Evolutionary conservation across 129 eudicot species (phyloP), one percentile per base, ranked within the genome.

Genomic region (Calendula officinalis): DNA sequence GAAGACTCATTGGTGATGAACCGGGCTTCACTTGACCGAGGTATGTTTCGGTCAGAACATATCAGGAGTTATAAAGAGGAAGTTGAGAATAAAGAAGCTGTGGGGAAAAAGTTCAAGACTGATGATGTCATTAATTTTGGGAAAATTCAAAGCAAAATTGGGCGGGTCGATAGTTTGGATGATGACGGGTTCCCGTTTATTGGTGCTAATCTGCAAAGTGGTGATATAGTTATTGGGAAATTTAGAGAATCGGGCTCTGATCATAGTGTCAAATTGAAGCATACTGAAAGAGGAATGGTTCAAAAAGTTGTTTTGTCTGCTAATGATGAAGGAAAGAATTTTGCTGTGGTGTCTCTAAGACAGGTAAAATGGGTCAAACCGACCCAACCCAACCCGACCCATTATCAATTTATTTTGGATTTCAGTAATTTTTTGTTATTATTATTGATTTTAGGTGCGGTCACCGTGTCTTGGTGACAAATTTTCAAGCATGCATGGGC

Each of bases 401-500:
- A 2, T 22, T 22, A 22, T 22, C 30, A 22, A 22, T 22, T 22
- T 22, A 22, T 22, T 22, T 22, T 22, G 30, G 30, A 22, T 22
- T 22, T 22, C 30, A 22, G 1, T 22, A 22, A 22, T 22, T 22
- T n/a, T n/a, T n/a, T n/a, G n/a, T n/a, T n/a, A n/a, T n/a, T n/a
- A n/a, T n/a, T n/a, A n/a, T 22, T 22, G 30, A 22, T 22, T 22
- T 22, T 22, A 22, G 30, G 78, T 82, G 38, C 69, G 78, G 2
- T 66, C 58, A 15, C 88, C 81, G 7, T 66, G 58, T 46, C 68
- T 83, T n/a, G 82, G 82, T 27, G 84, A 83, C 62, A 79, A 75
- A 15, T 83, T 83, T 14, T 70, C 68, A 56, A 75, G 80, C 48
- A 65, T 88, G 57, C 96, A 88, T 50, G 88, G 84, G 1, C 80